Evolutionary conservation across 140 eudicot species (phyloP), one percentile per base, ranked within the genome.

Genomic region (Senecio squalidus): DNA sequence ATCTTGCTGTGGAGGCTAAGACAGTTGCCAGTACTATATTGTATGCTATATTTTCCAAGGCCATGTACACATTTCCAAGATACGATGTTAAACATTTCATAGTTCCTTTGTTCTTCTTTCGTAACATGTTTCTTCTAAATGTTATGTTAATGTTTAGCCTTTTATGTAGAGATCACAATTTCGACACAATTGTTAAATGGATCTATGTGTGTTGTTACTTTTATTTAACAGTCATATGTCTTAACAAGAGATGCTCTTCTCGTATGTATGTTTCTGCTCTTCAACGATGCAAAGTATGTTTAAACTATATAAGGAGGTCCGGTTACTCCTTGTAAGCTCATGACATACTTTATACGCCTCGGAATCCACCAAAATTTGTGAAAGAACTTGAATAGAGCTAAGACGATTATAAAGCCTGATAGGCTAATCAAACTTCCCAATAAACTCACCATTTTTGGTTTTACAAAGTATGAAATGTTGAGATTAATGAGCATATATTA

Each of bases 1-100:
- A 52, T 88, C 96, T 64, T 88, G 96, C 80, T 88, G 96, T 40
- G 96, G 95, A 58, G 74, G 83, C 45, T 78, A 62, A 77, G 29
- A 13, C 44, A 9, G 25, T 16, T n/a, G 30, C 21, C 24, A 2
- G 22, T 47, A 28, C 9, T 5, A 11, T 10, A 16, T 54, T 18
- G 34, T 29, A 13, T 44, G 17, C 47, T 17, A 40, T 66, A 34
- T 55, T 54, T 17, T 54, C 63, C 18, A 39, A 15, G 39, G 25
- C 15, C 41, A 41, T 55, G 33, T 13, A 34, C 63, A 54, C 40
- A 41, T 53, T 28, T 40, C 3, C 23, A 27, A 18, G 45, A n/a
- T n/a, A n/a, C n/a, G n/a, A 28, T 28, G 55, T 27, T 26, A 31
- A 67, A 29, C 44, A 17, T 65, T 65, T 9, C 3, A 4, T 13